Base-by-base conservation (phyloP, 345 rosid genomes). In the Passiflora organensis region DNA sequence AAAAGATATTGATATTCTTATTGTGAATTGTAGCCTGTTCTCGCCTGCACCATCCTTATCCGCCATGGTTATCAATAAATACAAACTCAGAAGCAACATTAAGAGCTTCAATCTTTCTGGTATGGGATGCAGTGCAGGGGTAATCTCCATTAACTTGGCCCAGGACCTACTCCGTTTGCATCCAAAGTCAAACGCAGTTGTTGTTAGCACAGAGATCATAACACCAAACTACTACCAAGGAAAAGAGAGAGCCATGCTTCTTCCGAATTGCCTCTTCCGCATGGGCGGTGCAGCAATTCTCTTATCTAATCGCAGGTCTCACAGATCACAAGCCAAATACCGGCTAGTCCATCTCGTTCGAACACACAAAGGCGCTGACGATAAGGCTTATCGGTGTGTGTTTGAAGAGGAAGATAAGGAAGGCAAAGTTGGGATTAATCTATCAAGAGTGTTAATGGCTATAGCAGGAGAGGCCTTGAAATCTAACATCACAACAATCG, bases 51-150 rank as follows among this genome's bases (percentile, higher is more conserved):
- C 74, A 4, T 69, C 78, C 1, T 38, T 73, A 9, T 19, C 71
- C 0, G 13, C 74, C 15, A 36, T 55, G 13, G 52, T 73, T 0
- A 53, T 68, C 2, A 74, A 68, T 28, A 60, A 48, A 1, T 71
- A 71, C 69, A 75, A 70, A 17, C 39, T 71, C 20, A 47, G 68
- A 65, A 56, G 69, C 43, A 57, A 72, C 17, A 58, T 78, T 3
- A 78, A 58, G 54, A 34, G 68, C 41, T 68, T 50, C 38, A 66
- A 70, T 52, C 72, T 78, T 38, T 56, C 72, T 0, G 79, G 82
- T 34, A 78, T 78, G 79, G 79, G 79, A 2, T 78, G 79, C 49
- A 74, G 75, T 43, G 73, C 71, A 5, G 69, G 77, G 11, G 21
- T 78, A 1, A 52, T 74, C 17, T 28, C 34, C 34, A 28, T 28